Evolutionary conservation across 129 eudicot genomes (phyloP).

Genomic region (Helianthus annuus): HanXRQr2.0-SUNRISE NC_035447.2:96909781-96910280

Average conservation of each 20-base stretch:
- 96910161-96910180: conserved; percentile 50
- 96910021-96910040: conserved; percentile 15
- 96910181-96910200: conserved; percentile 32
- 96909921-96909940: conserved; percentile 41
- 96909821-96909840: conserved; percentile 71
- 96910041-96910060: background rate
- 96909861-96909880: conserved; percentile 56
- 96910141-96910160: conserved; percentile 45
- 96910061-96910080: conserved; percentile 35
- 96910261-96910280: conserved; percentile 81
- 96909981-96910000: conserved; percentile 38
- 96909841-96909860: conserved; percentile 61
- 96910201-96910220: conserved; percentile 36
- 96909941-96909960: conserved; percentile 19
- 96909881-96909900: conserved; percentile 28
- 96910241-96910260: conserved; percentile 85
- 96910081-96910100: conserved; percentile 38
- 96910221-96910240: conserved; percentile 48
- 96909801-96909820: conserved; percentile 68
- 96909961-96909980: background rate
- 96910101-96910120: conserved; percentile 34
- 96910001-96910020: conserved; percentile 68
- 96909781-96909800: conserved; percentile 66
- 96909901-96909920: conserved; percentile 48
- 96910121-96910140: conserved; percentile 29